These are phyloP conservation scores for Blakeslea trispora DNA, from an alignment of 371 early-diverging fungal species.

Conservation along the genomic window DNA sequence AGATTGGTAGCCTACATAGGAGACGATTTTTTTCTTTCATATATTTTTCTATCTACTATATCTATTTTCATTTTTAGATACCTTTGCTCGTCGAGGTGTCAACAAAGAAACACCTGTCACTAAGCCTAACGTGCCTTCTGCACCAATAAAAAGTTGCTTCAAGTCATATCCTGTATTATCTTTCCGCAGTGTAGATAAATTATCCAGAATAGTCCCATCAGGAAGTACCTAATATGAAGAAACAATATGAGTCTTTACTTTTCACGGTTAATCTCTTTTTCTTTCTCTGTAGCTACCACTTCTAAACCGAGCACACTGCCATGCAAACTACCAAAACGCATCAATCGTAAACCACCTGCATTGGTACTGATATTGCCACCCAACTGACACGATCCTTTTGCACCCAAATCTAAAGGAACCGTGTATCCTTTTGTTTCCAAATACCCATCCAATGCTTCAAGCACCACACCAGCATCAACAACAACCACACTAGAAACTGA, in stretches of 20 bases:
- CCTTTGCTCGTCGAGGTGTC: constrained; percentile 26
- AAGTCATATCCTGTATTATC: constrained; percentile 94
- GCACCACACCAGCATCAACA: constrained; percentile 88
- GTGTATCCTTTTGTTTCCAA: constrained; percentile 73
- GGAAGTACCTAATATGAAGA: constrained; percentile 57
- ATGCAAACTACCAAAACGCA: constrained; percentile 91
- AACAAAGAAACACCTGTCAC: constrained; percentile 80
- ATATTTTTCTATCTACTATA: too few species aligned
- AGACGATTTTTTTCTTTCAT: too few species aligned
- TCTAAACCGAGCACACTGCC: constrained; percentile 89
- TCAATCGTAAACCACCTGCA: constrained; percentile 91
- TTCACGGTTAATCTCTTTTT: not conserved
- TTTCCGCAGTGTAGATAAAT: constrained; percentile 75
- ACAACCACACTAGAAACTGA: constrained; percentile 77
- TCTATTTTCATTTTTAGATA: too few species aligned
- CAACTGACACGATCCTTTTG: constrained; percentile 83
- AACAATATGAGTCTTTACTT: not conserved
- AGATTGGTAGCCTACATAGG: constrained; percentile 49
- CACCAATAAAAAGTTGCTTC: constrained; percentile 94
- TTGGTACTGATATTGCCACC: constrained; percentile 97
- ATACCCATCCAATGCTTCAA: constrained; percentile 81
- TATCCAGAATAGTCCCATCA: constrained; percentile 88
- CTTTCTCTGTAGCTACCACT: constrained; percentile 44
- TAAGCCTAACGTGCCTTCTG: constrained; percentile 94
- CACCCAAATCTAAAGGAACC: constrained; percentile 92